Conservation (phyloP, 352 stramenopile species). For the Phytophthora sp. region DNA sequence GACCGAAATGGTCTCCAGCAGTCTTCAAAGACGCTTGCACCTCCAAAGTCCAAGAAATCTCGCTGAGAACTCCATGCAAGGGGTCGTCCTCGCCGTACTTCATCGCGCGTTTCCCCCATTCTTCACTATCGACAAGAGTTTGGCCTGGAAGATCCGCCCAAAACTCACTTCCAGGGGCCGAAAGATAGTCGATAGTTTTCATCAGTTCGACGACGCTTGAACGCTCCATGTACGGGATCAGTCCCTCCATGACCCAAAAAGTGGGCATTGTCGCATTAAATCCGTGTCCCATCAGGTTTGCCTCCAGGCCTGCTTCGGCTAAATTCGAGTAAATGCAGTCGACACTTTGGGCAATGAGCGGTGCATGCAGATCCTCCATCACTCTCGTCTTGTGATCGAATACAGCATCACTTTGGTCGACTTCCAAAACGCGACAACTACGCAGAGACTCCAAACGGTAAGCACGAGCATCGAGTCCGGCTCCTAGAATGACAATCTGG, state of each 20-base stretch:
- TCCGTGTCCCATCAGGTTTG: conserved; percentile 43
- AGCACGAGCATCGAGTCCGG: conserved; percentile 57
- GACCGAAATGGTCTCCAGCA: conserved; percentile 45
- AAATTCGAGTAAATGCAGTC: conserved; percentile 58
- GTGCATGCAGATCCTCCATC: conserved; percentile 48
- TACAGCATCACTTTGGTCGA: conserved; percentile 51
- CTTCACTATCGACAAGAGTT: conserved; percentile 25
- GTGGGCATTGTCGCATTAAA: conserved; percentile 59
- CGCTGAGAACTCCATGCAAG: conserved; percentile 49
- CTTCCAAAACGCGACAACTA: conserved; percentile 54
- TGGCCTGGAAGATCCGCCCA: conserved; percentile 58
- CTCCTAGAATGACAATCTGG: conserved; percentile 63
- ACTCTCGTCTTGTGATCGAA: conserved; percentile 59
- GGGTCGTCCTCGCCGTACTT: conserved; percentile 68
- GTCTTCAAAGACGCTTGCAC: conserved; percentile 38
- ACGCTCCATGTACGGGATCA: conserved; percentile 53
- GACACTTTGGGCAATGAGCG: conserved; percentile 46
- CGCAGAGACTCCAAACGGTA: conserved; percentile 59
- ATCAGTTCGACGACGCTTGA: conserved; percentile 48
- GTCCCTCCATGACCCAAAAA: conserved; percentile 64
- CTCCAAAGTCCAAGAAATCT: conserved; percentile 48
- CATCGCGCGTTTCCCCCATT: conserved; percentile 31
- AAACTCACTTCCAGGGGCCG: conserved; percentile 51
- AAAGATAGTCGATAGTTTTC: conserved; percentile 55
- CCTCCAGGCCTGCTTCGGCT: conserved; percentile 41